These are phyloP conservation scores for Entomortierella lignicola DNA, from an alignment of 192 early-diverging fungal genomes.

Conservation along the genomic window DNA sequence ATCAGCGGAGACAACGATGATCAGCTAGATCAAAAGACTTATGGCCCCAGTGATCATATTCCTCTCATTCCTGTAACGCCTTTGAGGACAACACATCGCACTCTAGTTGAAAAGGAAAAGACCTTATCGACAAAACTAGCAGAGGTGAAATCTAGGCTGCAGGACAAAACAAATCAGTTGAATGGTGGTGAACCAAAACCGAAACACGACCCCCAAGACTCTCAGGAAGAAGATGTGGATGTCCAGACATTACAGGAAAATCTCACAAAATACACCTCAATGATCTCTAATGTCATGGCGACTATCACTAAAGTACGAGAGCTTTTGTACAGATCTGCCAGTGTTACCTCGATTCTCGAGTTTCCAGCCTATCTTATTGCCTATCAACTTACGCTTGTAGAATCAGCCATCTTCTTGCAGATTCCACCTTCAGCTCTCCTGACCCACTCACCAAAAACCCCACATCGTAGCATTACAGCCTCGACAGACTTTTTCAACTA, in stretches of 20 bases:
- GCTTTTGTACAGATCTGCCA: conserved; percentile 62
- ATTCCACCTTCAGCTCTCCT: conserved; percentile 70
- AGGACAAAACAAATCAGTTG: conserved; percentile 22
- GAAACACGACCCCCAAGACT: conserved; percentile 16
- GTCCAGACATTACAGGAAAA: conserved; percentile 58
- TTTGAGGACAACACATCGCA: conserved; percentile 60
- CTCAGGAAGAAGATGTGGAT: conserved; percentile 32
- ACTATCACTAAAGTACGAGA: conserved; percentile 64
- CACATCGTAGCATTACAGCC: conserved; percentile 68
- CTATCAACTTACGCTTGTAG: conserved; percentile 76
- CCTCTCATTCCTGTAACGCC: conserved; percentile 70
- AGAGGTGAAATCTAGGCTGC: conserved; percentile 42
- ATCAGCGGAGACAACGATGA: conserved; percentile 58
- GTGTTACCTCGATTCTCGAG: conserved; percentile 63
- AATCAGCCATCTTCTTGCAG: conserved; percentile 73
- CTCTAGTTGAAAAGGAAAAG: conserved; percentile 60
- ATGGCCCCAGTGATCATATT: conserved; percentile 58
- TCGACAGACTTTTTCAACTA: conserved; percentile 87
- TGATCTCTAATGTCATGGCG: conserved; percentile 60
- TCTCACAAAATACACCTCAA: conserved; percentile 56
- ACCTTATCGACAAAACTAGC: conserved; percentile 47
- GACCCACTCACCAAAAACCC: conserved; percentile 69
- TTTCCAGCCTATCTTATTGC: conserved; percentile 73
- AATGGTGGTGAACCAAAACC: conserved; percentile 10
- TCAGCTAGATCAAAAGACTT: conserved; percentile 50